Evolutionary conservation across 2,329 filamentous ascomycete genomes (phyloP), one percentile per base, ranked within the genome.

Genomic region (Shiraia sp.): DNA sequence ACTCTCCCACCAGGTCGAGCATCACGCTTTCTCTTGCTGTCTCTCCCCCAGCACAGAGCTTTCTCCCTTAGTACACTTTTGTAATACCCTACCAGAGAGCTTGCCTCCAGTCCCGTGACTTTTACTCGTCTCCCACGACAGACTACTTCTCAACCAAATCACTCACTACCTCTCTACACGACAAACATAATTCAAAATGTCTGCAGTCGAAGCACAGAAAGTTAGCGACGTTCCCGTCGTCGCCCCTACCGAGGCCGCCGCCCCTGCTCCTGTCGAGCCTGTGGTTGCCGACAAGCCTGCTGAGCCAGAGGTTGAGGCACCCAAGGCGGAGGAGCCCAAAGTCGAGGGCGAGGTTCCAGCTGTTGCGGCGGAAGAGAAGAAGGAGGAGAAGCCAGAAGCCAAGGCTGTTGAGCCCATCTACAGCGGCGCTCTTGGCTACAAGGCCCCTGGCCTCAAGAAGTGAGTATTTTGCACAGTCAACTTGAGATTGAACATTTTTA

Each of bases 381-480:
- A 71, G 61, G 55, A 59, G 45, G 55, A 75, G 40, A 63, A 68
- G 45, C 72, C 75, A 60, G 74, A 77, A 67, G 70, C 72, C 46
- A 74, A 75, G 66, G 62, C 71, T 27, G 66, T 70, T 38, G 84
- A 85, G 74, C 86, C 88, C 49, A 79, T 92, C 49, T 86, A 87
- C 70, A 90, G 95, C 73, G 92, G 91, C 50, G 77, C 83, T 59
- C 82, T 97, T 39, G 87, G 88, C 71, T 89, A 95, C 86, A 96
- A 96, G 83, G 87, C 82, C 44, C 86, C 88, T 47, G 88, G 88
- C 68, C 80, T 91, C 70, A 86, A 92, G 76, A 96, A 95, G 91
- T 96, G 81, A 78, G 88, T 66, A 17, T 34, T 22, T n/a, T 33
- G 42, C 40, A 34, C 19, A n/a, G 29, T n/a, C 32, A 22, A 12